Percentiles rank a stretch among this genome's conserved stretches.
These are phyloP conservation scores for Mucor racemosus DNA, from an alignment of 371 early-diverging fungal species.

Conservation along the genomic window DNA sequence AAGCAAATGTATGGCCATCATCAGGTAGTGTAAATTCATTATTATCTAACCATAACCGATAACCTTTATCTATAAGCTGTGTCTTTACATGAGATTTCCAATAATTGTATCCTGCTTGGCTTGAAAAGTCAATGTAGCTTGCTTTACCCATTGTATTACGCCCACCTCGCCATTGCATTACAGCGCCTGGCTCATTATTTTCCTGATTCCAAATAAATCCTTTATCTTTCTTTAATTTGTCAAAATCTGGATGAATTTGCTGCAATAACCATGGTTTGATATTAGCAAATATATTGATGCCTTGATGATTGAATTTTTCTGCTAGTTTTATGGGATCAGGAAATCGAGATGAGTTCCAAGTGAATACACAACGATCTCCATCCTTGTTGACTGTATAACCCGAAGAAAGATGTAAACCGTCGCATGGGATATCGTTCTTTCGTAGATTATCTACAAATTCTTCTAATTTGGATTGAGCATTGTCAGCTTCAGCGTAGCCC, in stretches of 20 bases:
- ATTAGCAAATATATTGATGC: constrained; percentile 63
- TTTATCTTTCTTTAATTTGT: constrained; percentile 20
- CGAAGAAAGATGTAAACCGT: constrained; percentile 64
- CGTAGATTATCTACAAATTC: constrained; percentile 44
- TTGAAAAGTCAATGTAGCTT: constrained; percentile 64
- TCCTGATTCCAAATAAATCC: constrained; percentile 59
- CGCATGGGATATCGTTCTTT: constrained; percentile 60
- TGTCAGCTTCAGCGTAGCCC: constrained; percentile 64
- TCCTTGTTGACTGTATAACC: constrained; percentile 57
- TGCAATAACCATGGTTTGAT: constrained; percentile 68
- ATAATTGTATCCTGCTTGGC: constrained; percentile 51
- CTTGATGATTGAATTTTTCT: constrained; percentile 31
- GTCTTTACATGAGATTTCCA: constrained; percentile 56
- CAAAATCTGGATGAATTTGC: constrained; percentile 57
- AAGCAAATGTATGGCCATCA: constrained; percentile 41
- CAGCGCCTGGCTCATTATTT: constrained; percentile 25
- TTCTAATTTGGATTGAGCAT: constrained; percentile 58
- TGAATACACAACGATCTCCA: constrained; percentile 66
- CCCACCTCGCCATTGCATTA: constrained; percentile 63
- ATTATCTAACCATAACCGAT: constrained; percentile 68
- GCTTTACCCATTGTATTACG: constrained; percentile 50
- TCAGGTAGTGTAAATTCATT: constrained; percentile 63
- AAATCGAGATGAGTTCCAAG: constrained; percentile 60
- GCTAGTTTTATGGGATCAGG: constrained; percentile 55
- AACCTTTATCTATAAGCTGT: constrained; percentile 54